These are phyloP conservation scores for Cotoneaster glaucophyllus DNA, from an alignment of 306 rosid species.

Conservation along the genomic window DNA sequence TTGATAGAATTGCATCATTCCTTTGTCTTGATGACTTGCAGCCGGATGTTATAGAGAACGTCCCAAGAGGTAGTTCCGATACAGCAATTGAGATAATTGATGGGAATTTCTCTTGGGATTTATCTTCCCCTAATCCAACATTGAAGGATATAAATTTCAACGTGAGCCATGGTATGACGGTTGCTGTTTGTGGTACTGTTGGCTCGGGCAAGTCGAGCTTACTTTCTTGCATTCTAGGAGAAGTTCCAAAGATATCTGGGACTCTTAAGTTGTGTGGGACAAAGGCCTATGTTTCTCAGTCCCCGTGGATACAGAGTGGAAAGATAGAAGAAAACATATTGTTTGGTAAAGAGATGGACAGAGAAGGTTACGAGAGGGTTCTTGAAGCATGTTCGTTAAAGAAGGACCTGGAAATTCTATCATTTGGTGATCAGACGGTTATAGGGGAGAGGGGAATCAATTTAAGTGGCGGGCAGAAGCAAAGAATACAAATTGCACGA, in stretches of 20 bases:
- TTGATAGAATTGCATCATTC: slow-evolving; percentile 65
- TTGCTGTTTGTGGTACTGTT: slow-evolving; percentile 85
- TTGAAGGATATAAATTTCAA: slow-evolving; percentile 48
- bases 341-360: slow-evolving; percentile 68
- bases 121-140: slow-evolving; percentile 37
- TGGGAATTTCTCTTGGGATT: slow-evolving; percentile 84
- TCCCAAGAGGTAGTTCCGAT: slow-evolving; percentile 58
- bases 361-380: slow-evolving; percentile 58
- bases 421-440: slow-evolving; percentile 77
- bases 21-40: slow-evolving; percentile 68
- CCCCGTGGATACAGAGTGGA: slow-evolving; percentile 91
- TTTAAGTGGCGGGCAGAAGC: slow-evolving; percentile 89
- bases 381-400: slow-evolving; percentile 70
- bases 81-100: slow-evolving; percentile 50
- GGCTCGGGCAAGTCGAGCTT: slow-evolving; percentile 94
- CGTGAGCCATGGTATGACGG: slow-evolving; percentile 52
- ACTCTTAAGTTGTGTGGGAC: slow-evolving; percentile 58
- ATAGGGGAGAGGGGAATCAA: slow-evolving; percentile 86
- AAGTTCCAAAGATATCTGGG: slow-evolving; percentile 73
- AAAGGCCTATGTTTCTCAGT: slow-evolving; percentile 84
- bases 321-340: slow-evolving; percentile 69
- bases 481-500: slow-evolving; percentile 81
- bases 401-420: slow-evolving; percentile 65
- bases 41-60: slow-evolving; percentile 45
- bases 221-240: slow-evolving; percentile 72